Evolutionary conservation across 1,139 yeast genomes (phyloP).

Genomic region (Hanseniaspora uvarum): DNA sequence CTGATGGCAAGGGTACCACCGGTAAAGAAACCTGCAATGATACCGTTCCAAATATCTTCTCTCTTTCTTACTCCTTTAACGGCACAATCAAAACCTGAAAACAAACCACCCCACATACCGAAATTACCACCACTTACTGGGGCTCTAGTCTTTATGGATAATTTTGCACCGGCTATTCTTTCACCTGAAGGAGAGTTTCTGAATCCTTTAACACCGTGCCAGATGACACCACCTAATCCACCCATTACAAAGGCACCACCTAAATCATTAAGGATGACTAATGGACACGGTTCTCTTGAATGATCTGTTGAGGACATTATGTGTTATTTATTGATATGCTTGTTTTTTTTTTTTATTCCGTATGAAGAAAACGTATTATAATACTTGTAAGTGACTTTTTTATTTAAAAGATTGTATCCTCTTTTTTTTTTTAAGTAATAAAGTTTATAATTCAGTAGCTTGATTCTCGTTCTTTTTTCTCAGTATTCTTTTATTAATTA

Average conservation of each 20-base stretch:
- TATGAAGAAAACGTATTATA: background rate
- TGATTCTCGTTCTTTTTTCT: no score
- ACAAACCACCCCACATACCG: constrained; percentile 99
- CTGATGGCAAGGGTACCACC: constrained; percentile 97
- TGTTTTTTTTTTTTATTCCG: background rate
- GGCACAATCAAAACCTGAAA: constrained; percentile 89
- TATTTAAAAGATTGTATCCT: background rate
- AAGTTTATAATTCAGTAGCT: no score
- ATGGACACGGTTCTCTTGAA: constrained; percentile 98
- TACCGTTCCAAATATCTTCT: constrained; percentile 98
- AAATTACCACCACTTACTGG: constrained; percentile 98
- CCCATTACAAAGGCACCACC: constrained; percentile 99
- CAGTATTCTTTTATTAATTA: no score
- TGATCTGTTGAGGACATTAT: constrained; percentile 77
- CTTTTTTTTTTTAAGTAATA: no score
- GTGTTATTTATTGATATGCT: no score
- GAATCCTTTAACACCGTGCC: constrained; percentile 99
- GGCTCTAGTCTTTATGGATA: constrained; percentile 90
- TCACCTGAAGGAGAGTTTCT: constrained; percentile 96
- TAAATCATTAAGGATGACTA: constrained; percentile 87
- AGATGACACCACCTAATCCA: constrained; percentile 90
- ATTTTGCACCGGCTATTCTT: constrained; percentile 76
- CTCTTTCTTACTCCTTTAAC: constrained; percentile 92
- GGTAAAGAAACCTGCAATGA: constrained; percentile 94
- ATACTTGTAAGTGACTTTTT: background rate